Evolutionary conservation across 345 rosid species (phyloP).

Genomic region (Salix exigua): DNA sequence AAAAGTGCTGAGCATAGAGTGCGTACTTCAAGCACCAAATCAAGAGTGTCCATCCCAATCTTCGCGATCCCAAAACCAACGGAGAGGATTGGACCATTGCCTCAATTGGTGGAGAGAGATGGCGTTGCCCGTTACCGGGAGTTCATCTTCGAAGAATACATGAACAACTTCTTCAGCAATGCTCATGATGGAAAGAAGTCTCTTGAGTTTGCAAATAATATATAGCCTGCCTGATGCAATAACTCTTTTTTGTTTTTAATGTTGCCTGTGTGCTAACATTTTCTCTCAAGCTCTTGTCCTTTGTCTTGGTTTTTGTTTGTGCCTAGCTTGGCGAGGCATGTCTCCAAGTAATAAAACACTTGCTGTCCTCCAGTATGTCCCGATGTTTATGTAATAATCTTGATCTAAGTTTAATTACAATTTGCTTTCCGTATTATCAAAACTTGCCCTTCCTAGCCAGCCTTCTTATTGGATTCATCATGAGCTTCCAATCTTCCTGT

Average conservation of each 20-base stretch:
- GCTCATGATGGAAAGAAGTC: slow-evolving; percentile 54
- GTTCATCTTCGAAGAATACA: slow-evolving; percentile 42
- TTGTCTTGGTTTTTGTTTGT: neutral
- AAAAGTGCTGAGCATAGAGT: slow-evolving; percentile 60
- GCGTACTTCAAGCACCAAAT: slow-evolving; percentile 34
- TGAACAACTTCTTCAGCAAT: slow-evolving; percentile 48
- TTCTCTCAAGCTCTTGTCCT: neutral
- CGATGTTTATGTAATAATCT: no score
- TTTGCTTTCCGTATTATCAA: no score
- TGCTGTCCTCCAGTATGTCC: no score
- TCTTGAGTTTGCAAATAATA: slow-evolving; percentile 34
- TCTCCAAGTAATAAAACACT: neutral
- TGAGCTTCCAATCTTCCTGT: no score
- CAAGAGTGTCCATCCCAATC: slow-evolving; percentile 58
- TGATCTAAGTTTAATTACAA: no score
- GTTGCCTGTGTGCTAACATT: neutral
- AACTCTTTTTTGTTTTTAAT: no score
- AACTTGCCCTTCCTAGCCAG: no score
- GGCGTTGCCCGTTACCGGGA: slow-evolving; percentile 45
- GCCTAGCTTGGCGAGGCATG: neutral
- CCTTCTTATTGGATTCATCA: no score
- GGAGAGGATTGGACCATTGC: slow-evolving; percentile 41
- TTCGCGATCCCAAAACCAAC: slow-evolving; percentile 41
- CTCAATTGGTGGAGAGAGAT: slow-evolving; percentile 38
- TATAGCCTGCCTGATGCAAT: neutral